Base-by-base conservation (phyloP, 495 filamentous ascomycete genomes). In the Niebla homalea region DNA sequence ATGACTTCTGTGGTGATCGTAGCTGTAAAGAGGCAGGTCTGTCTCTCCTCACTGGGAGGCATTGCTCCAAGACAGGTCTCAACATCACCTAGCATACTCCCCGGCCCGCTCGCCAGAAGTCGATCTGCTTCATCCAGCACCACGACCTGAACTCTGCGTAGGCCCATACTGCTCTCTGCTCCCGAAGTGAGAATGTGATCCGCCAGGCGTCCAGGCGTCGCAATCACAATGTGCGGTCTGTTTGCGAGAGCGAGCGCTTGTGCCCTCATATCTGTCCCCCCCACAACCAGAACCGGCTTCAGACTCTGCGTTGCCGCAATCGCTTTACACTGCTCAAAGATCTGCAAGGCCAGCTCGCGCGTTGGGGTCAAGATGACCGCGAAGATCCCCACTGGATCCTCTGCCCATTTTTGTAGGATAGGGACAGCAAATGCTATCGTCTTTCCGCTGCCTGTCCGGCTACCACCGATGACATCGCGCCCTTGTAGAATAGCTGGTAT, bases 61-160 rank as follows among this genome's bases (percentile, higher is more conserved):
- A 97, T 76, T 2, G 80, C 78, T 4, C 73, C 77, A 4, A 99
- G 72, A 60, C 89, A 95, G 41, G 83, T 87, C 59, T 89, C 88
- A 2, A 99, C 77, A 63, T 96, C 92, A 20, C 85, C 80, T n/a
- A 94, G 72, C 89, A 94, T 94, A 67, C 82, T 87, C 11, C 88
- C 89, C 5, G 72, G 70, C 29, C 78, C 80, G 22, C 79, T 73
- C 22, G 85, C 78, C 16, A 99, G 74, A 19, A 99, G 74, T 37
- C 93, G 79, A 67, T 99, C 92, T 21, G 92, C 92, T 72, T 99
- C 92, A 66, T 99, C 92, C 36, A 99, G 80, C 0, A 99, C 86
- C 5, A 96, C 85, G 67, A 89, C 84, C 25, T 79, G 79, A 10
- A 83, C 81, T 20, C 88, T 76, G 2, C 80, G 71, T 7, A 99